Conservation (phyloP, 1,284 basidiomycete species). For the Pseudozyma pruni region DNA sequence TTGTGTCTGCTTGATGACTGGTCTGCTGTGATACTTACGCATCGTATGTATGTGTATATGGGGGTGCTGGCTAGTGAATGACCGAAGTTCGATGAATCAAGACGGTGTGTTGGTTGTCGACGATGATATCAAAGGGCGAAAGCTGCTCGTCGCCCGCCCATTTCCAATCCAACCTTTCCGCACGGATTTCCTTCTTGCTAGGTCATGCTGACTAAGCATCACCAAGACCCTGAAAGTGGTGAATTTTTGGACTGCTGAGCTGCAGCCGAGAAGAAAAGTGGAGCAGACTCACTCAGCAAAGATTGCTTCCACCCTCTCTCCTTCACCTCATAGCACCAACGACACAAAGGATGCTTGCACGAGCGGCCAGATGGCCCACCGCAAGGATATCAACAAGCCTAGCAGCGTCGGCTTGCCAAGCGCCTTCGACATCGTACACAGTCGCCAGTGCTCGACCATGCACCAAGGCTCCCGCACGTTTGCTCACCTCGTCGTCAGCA, state of each 20-base stretch:
- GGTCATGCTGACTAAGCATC: slow-evolving; percentile 26
- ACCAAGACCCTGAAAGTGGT: not conserved
- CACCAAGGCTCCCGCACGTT: slow-evolving; percentile 2
- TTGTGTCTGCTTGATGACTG: too few species aligned
- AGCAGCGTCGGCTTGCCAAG: slow-evolving; percentile 6
- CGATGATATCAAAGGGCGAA: slow-evolving; percentile 8
- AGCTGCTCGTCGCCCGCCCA: slow-evolving; percentile 2
- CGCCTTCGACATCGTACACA: slow-evolving; percentile 12
- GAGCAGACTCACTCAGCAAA: slow-evolving; percentile 13
- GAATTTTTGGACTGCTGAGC: not conserved
- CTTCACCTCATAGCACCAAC: not conserved
- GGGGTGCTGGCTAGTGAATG: slow-evolving; percentile 1
- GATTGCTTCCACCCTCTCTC: not conserved
- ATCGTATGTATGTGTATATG: slow-evolving; percentile 19
- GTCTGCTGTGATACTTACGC: slow-evolving; percentile 22
- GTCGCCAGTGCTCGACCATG: not conserved
- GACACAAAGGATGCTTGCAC: slow-evolving; percentile 19
- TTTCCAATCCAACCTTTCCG: slow-evolving; percentile 13
- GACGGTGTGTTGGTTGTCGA: slow-evolving; percentile 20
- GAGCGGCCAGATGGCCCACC: slow-evolving; percentile 27
- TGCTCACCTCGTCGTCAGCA: slow-evolving; percentile 14
- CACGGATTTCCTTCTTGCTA: slow-evolving; percentile 13
- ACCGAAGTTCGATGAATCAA: not conserved
- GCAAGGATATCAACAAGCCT: slow-evolving; percentile 4
- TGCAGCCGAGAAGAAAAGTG: slow-evolving; percentile 16